Evolutionary conservation across 1,284 basidiomycete species (phyloP), one percentile per base, ranked within the genome.

Genomic region (Sphaerobolus stellatus): DNA sequence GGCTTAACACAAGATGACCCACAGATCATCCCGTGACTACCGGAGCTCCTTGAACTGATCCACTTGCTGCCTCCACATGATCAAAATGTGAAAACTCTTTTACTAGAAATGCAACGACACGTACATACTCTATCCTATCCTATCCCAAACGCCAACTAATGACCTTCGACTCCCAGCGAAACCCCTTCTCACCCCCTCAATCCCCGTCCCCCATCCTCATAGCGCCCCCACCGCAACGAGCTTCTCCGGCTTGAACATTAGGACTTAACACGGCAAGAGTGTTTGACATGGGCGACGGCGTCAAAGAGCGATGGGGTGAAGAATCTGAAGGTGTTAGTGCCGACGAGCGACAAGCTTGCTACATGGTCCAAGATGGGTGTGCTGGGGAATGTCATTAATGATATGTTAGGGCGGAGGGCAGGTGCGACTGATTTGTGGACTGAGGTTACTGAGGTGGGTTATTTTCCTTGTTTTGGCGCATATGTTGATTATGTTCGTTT

Each of bases 351-450:
- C 60, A 79, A 79, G 59, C 67, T 90, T 27, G 77, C 76, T 22
- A 67, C 73, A 18, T 89, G 85, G 85, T 84, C 89, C 18, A 86
- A 84, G 64, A 68, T 67, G 29, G 84, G 79, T 61, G 76, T 88
- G 31, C 66, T 90, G 34, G 75, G 68, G 50, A 71, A 75, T n/a
- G n/a, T n/a, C n/a, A n/a, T n/a, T n/a, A n/a, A n/a, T 50, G 79
- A 83, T 9, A 70, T 68, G 2, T 66, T 83, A 50, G 72, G 72
- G 13, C 80, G 75, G 62, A 73, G 86, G 41, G 78, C 82, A 4
- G 77, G 82, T 50, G 78, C 75, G 18, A 71, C 88, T 31, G 83
- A 87, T 56, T 80, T 83, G 64, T 90, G 86, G 87, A 83, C 89
- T 59, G 84, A 81, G 62, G 82, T 88, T 30, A 84, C 86, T 9